Base-by-base conservation (phyloP, 108 stramenopile genomes). In the Chaetoceros muelleri region DNA sequence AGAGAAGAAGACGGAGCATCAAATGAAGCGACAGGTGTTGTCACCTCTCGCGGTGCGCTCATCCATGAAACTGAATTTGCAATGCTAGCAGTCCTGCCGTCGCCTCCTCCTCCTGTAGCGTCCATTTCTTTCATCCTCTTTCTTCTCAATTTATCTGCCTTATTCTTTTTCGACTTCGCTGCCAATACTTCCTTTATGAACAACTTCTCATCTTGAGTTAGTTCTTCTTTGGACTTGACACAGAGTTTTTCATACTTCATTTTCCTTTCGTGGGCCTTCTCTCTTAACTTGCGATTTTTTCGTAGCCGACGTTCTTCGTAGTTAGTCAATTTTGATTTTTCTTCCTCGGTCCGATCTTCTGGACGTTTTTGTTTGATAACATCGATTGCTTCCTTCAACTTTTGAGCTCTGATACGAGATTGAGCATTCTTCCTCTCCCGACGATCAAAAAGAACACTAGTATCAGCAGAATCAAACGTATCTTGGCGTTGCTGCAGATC, bases 201-300 rank as follows among this genome's bases (percentile, higher is more conserved):
- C 46, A 71, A 67, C 25, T 26, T 69, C 64, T 85, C 84, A 30
- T 69, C 58, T 23, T 57, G 40, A 2, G 76, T 79, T 26, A 79
- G 72, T 16, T 69, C 52, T 0, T 19, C 13, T 58, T 75, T 75
- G 48, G 65, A 57, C 44, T 70, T 79, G 53, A 55, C 55, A 30
- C 76, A 26, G 18, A 85, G 76, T 5, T 55, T 54, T 21, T 81
- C 80, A 23, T 79, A 58, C 57, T 71, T 62, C 50, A 30, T 54
- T 63, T 79, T 85, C 55, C 70, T 71, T 67, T 85, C 84, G 23
- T 56, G 23, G 16, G 75, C 70, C 1, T 80, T 75, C 44, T 80
- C 74, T 34, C 66, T 53, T 2, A 69, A 72, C 20, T 80, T 55
- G 24, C 57, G 44, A 53, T 85, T 85, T 60, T 85, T 85, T 2